Base-by-base conservation (phyloP, 768 basidiomycete genomes). In the Leccinellum rugosiceps region DNA sequence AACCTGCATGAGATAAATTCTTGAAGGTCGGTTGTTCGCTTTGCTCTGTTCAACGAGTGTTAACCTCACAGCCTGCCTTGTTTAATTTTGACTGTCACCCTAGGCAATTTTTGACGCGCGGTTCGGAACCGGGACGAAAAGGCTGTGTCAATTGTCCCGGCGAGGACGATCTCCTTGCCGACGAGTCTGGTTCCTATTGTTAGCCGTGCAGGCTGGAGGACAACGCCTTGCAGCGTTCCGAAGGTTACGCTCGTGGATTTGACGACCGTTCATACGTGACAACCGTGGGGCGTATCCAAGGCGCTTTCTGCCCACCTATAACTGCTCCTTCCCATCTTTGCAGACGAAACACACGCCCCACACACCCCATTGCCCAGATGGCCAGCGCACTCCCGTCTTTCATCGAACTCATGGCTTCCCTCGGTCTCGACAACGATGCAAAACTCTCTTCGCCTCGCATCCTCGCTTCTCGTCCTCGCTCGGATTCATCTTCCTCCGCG, bases 401-500 rank as follows among this genome's bases (percentile, higher is more conserved):
- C 71, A 85, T 90, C 57, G 86, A 92, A 76, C 87, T 93, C 70
- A 90, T 93, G 89, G 83, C 83, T 60, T 83, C 91, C 58, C 78
- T 93, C 63, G 91, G 88, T 61, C 78, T 92, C 72, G 83, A 88
- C 62, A 79, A 80, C 62, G 62, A 72, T 30, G 48, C 75, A 53
- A 71, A 75, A 48, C 60, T 68, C 60, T 62, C 69, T 25, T 64
- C 74, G 48, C 53, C 74, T 63, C 65, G 62, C 59, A 61, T 70
- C 59, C 59, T 38, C 35, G 31, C 55, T 4, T 41, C 62, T 19
- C 72, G 68, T 56, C 68, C 71, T 56, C 73, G 69, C 64, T 76
- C 76, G 28, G 76, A 78, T 25, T 75, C 76, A 28, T 79, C 82
- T 53, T 78, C 76, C 49, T 78, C 81, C 46, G 74, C 78, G 28